Conservation (phyloP, 2,329 filamentous ascomycete genomes). For the Orbilia quercus region DNA sequence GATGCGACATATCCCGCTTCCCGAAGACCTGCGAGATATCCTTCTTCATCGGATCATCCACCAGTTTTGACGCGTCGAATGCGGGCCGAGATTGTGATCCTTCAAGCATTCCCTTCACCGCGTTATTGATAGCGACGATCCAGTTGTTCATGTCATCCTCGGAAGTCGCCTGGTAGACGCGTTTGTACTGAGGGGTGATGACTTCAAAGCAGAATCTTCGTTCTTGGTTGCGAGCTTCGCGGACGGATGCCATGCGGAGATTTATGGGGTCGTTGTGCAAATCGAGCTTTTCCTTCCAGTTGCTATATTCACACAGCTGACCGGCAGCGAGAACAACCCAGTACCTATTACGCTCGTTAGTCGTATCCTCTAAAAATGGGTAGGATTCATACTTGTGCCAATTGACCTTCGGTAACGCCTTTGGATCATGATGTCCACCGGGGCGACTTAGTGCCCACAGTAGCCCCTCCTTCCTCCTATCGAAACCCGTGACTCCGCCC, state of each 20-base stretch:
- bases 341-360: slow-evolving; percentile 71
- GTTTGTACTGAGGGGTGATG: slow-evolving; percentile 94
- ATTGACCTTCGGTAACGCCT: slow-evolving; percentile 93
- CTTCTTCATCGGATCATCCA: slow-evolving; percentile 48
- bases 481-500: slow-evolving; percentile 69
- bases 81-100: slow-evolving; percentile 71
- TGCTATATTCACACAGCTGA: slow-evolving; percentile 96
- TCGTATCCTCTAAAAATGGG: neutral
- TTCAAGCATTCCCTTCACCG: slow-evolving; percentile 93
- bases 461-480: slow-evolving; percentile 89
- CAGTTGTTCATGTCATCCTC: slow-evolving; percentile 98
- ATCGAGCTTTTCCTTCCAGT: slow-evolving; percentile 98
- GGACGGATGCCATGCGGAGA: slow-evolving; percentile 93
- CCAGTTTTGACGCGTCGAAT: slow-evolving; percentile 63
- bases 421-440: slow-evolving; percentile 92
- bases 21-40: slow-evolving; percentile 55
- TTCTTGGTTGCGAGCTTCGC: slow-evolving; percentile 93
- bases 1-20: slow-evolving; percentile 63
- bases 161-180: slow-evolving; percentile 96
- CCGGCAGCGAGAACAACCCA: slow-evolving; percentile 99
- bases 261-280: slow-evolving; percentile 98
- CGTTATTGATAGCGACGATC: slow-evolving; percentile 97
- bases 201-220: slow-evolving; percentile 97
- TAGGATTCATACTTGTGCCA: slow-evolving; percentile 88
- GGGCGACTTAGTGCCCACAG: slow-evolving; percentile 94